Evolutionary conservation across 371 early-diverging fungal genomes (phyloP).

Genomic region (Vairimorpha necatrix): DNA sequence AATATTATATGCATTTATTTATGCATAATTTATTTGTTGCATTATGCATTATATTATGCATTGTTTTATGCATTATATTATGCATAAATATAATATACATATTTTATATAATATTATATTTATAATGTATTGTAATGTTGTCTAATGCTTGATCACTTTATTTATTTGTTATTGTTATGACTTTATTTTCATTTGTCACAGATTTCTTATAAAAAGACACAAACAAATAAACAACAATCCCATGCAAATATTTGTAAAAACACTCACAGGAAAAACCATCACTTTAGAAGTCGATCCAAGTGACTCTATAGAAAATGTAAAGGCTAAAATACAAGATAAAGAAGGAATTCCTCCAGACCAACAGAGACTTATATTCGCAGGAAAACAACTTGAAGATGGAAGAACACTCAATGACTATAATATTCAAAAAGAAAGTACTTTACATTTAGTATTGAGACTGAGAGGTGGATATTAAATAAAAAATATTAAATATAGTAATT

Average conservation of each 20-base stretch:
- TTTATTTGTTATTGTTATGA: neutral
- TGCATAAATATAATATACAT: no score
- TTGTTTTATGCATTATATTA: no score
- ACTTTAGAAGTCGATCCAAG: conserved; percentile 90
- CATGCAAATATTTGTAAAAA: conserved; percentile 90
- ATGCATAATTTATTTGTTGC: no score
- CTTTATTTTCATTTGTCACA: neutral
- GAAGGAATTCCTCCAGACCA: conserved; percentile 98
- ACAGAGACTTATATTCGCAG: conserved; percentile 98
- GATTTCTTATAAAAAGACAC: neutral
- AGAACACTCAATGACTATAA: conserved; percentile 70
- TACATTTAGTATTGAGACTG: conserved; percentile 91
- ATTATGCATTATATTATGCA: no score
- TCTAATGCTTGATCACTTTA: no score
- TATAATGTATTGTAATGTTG: no score
- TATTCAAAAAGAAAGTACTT: conserved; percentile 90
- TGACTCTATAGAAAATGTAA: conserved; percentile 88
- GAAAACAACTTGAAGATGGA: conserved; percentile 88
- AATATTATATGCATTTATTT: no score
- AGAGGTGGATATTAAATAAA: conserved; percentile 72
- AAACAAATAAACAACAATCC: neutral
- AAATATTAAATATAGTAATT: no score
- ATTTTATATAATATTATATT: no score
- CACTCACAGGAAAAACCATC: conserved; percentile 93
- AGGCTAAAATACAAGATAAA: conserved; percentile 94